A percentile compares a stretch with the other conserved stretches of the same genome.
Conservation (phyloP, 23 red algal species). For the Agarophyton chilense region DNA sequence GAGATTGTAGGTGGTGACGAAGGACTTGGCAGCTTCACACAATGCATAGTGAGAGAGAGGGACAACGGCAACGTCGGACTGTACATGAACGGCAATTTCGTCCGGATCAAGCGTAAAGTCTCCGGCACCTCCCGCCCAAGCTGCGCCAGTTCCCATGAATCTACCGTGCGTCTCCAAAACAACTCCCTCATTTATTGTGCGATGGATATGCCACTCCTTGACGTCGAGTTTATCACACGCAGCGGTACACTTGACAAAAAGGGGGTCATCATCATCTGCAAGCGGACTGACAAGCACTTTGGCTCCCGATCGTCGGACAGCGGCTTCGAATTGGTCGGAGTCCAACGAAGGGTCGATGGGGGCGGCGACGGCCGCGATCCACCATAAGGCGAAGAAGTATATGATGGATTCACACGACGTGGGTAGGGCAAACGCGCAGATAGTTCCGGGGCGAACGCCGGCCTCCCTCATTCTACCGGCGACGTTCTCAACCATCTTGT, state of each 20-base stretch:
- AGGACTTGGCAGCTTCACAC: conserved; percentile 70
- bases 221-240: conserved; percentile 38
- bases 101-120: conserved; percentile 81
- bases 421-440: conserved; percentile 70
- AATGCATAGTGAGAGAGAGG: conserved; percentile 61
- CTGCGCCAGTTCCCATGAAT: conserved; percentile 51
- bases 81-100: conserved; percentile 64
- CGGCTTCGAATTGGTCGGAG: conserved; percentile 50
- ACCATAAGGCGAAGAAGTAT: conserved; percentile 81
- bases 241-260: conserved; percentile 33
- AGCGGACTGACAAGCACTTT: conserved; percentile 56
- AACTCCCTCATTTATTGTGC: conserved; percentile 78
- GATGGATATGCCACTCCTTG: conserved; percentile 70
- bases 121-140: conserved; percentile 75
- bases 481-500: conserved; percentile 80
- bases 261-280: conserved; percentile 36
- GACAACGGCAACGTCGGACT: conserved; percentile 49
- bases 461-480: conserved; percentile 69
- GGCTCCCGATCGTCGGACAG: conserved; percentile 30
- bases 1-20: conserved; percentile 63
- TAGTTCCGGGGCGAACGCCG: conserved; percentile 72
- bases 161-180: conserved; percentile 61
- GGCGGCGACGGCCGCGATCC: conserved; percentile 84
- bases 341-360: conserved; percentile 67
- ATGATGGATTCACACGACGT: conserved; percentile 77